Base-by-base conservation (phyloP, 768 basidiomycete species). In the Cantharellus anzutake region DNA sequence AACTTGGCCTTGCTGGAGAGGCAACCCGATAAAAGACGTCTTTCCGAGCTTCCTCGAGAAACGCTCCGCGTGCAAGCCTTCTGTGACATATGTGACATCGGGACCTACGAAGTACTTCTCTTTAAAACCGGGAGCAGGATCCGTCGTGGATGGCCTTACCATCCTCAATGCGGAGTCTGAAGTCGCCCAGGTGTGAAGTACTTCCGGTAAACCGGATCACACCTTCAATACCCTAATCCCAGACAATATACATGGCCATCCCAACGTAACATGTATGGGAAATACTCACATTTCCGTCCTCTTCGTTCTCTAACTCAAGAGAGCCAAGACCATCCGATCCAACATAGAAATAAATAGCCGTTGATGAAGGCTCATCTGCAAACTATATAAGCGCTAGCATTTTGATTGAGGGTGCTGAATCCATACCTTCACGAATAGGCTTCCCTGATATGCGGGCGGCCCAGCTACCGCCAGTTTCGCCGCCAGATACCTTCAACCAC, bases 241-340 rank as follows among this genome's bases (percentile, higher is more conserved):
- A 39, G 11, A 37, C 16, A 39, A 57, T 40, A 1, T 42, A 14
- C 56, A 40, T 3, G 20, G 52, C 20, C 29, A 44, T 37, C 38
- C 20, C 51, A 58, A n/a, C 2, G 56, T 41, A 60, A 34, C n/a
- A 57, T 34, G 48, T 41, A n/a, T 53, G 41, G 3, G 20, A 29
- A n/a, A 40, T 44, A 69, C 78, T 34, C 64, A 90, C 89, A 68
- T 85, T 78, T 62, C 86, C 80, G 56, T 83, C 73, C 65, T 83
- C 81, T 40, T 83, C 81, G 0, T 80, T 84, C 56, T 86, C 83
- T 75, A 96, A 77, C 60, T 86, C 81, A 35, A 97, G 61, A 2
- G 78, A 81, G 11, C 94, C 92, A 1, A 92, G 71, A 0, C 92
- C 93, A 65, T 97, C 91, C 39, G 93, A 70, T 0, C 90, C 91